Percentiles rank a stretch among this genome's conserved stretches.
Conservation (phyloP, 768 basidiomycete genomes). For the Russula sp. region DNA sequence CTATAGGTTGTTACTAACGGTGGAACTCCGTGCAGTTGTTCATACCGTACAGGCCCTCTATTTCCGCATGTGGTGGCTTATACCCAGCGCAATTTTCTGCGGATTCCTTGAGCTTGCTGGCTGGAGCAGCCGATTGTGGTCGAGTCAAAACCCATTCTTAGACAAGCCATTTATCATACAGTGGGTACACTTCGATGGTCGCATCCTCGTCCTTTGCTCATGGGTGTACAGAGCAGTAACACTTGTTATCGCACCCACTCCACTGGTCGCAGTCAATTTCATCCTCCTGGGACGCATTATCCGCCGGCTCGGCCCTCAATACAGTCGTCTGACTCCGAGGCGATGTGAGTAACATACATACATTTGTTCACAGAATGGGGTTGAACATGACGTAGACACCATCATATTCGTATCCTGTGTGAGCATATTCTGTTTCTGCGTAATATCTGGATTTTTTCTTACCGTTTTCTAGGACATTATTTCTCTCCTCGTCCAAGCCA, state of each 20-base stretch:
- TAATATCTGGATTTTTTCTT: neutral
- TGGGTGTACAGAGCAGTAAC: neutral
- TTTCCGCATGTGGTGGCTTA: constrained; percentile 29
- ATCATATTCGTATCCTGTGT: constrained; percentile 19
- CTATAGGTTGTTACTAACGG: neutral
- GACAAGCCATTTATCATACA: constrained; percentile 16
- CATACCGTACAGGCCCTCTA: constrained; percentile 24
- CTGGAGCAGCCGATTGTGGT: constrained; percentile 20
- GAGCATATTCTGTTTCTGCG: neutral
- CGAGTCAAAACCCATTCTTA: constrained; percentile 10
- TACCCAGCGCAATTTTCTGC: constrained; percentile 18
- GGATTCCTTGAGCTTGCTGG: constrained; percentile 17
- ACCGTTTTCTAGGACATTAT: constrained; percentile 18
- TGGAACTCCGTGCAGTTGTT: neutral
- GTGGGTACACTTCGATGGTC: constrained; percentile 3
- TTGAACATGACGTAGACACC: constrained; percentile 7
- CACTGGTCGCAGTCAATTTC: constrained; percentile 23
- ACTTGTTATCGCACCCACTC: constrained; percentile 20
- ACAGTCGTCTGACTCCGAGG: constrained; percentile 19
- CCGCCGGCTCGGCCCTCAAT: constrained; percentile 14
- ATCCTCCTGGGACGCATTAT: constrained; percentile 21
- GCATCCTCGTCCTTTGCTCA: neutral
- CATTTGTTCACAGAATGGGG: neutral
- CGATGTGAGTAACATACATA: constrained; percentile 10
- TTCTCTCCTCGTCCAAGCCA: constrained; percentile 13